Conservation (phyloP, 331 rosid genomes). For the Saraca asoca region DNA sequence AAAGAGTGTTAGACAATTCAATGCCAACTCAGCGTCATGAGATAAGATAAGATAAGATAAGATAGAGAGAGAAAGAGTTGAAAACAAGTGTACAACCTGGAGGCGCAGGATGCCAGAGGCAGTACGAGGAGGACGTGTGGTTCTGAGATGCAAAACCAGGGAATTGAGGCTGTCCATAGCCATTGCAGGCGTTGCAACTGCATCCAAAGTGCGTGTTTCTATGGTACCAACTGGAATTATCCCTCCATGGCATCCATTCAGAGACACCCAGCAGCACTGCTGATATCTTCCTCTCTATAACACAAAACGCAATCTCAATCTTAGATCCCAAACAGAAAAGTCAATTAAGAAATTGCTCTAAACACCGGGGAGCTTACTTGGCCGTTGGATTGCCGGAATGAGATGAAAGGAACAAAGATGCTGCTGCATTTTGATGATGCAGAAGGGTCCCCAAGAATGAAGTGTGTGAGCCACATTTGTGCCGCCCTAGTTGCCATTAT, state of each 20-base stretch:
- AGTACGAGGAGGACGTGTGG: conserved; percentile 53
- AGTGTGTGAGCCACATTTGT: conserved; percentile 30
- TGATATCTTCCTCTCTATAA: conserved; percentile 38
- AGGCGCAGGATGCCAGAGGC: conserved; percentile 80
- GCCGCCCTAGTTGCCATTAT: conserved; percentile 36
- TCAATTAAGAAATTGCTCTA: neutral
- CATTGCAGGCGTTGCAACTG: conserved; percentile 56
- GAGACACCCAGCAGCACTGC: conserved; percentile 47
- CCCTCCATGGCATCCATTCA: conserved; percentile 72
- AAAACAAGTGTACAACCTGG: conserved; percentile 38
- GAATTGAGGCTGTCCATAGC: conserved; percentile 63
- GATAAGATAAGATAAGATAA: no score
- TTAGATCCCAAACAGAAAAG: neutral
- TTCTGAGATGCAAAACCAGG: conserved; percentile 52
- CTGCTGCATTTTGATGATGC: conserved; percentile 33
- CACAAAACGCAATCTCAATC: neutral
- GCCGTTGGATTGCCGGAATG: conserved; percentile 30
- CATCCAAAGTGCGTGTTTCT: conserved; percentile 54
- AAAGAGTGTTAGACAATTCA: no score
- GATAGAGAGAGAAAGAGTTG: no score
- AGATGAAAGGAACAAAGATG: neutral
- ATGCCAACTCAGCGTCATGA: no score
- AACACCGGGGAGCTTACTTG: conserved; percentile 19
- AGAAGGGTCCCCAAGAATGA: neutral
- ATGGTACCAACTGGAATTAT: conserved; percentile 50